These are phyloP conservation scores for Cyclotella kingstonii DNA, from an alignment of 108 stramenopile genomes.

Conservation along the genomic window DNA sequence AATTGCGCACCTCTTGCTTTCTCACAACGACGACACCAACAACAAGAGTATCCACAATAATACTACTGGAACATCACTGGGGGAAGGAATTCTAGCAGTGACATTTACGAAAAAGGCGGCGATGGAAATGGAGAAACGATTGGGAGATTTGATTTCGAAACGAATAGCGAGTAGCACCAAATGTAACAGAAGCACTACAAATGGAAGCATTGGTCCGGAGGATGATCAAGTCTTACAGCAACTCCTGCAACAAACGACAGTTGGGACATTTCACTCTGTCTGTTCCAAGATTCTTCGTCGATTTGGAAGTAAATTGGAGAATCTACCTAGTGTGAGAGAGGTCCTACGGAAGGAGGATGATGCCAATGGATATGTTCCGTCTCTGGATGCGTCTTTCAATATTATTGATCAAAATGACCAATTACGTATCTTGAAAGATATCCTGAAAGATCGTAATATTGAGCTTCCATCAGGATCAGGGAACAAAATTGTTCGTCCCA, in stretches of 20 bases:
- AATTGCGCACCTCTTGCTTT: slow-evolving; percentile 64
- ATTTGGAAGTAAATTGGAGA: slow-evolving; percentile 55
- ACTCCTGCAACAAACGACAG: slow-evolving; percentile 53
- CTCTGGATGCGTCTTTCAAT: slow-evolving; percentile 63
- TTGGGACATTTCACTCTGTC: slow-evolving; percentile 88
- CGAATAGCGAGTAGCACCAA: too few relatives aligned
- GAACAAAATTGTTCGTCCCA: slow-evolving; percentile 45
- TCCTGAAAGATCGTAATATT: slow-evolving; percentile 49
- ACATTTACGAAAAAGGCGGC: slow-evolving; percentile 94
- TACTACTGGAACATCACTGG: too few relatives aligned
- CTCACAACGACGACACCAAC: slow-evolving; percentile 26
- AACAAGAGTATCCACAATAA: neutral
- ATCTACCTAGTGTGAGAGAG: slow-evolving; percentile 52
- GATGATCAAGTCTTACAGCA: slow-evolving; percentile 20
- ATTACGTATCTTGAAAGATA: slow-evolving; percentile 61
- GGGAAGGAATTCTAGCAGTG: slow-evolving; percentile 78
- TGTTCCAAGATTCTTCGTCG: slow-evolving; percentile 79
- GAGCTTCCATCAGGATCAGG: slow-evolving; percentile 27
- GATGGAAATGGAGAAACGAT: slow-evolving; percentile 79
- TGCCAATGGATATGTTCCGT: slow-evolving; percentile 10
- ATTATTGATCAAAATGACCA: slow-evolving; percentile 75
- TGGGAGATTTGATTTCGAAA: slow-evolving; percentile 48
- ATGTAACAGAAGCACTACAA: too few relatives aligned
- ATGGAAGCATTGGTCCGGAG: slow-evolving; percentile 31
- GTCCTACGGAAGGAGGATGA: slow-evolving; percentile 6